These are phyloP conservation scores for Neurospora sp. DNA, from an alignment of 495 filamentous ascomycete genomes.

Conservation along the genomic window DNA sequence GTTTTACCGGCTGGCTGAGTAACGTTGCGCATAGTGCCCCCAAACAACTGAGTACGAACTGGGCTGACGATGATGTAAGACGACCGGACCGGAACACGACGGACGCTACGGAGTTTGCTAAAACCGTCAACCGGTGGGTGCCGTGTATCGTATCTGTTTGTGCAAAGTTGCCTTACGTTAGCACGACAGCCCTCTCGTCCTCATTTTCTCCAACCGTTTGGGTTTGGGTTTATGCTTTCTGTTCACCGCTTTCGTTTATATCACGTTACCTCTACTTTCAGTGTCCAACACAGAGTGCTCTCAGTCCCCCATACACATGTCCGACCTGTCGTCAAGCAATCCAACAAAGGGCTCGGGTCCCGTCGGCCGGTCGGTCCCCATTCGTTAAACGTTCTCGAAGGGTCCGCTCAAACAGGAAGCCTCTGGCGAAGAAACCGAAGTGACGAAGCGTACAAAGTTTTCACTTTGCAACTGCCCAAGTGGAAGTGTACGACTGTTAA, in stretches of 20 bases:
- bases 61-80: neutral
- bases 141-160: neutral
- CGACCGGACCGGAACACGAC: neutral
- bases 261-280: neutral
- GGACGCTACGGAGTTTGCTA: neutral
- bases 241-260: neutral
- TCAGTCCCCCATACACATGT: neutral
- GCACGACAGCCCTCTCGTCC: neutral
- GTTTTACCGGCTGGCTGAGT: neutral
- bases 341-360: neutral
- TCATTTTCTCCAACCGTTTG: neutral
- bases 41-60: neutral
- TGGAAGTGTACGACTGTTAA: too few relatives aligned
- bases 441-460: too few relatives aligned
- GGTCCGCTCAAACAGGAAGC: neutral
- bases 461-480: too few relatives aligned
- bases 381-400: neutral
- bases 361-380: neutral
- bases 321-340: neutral
- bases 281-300: neutral
- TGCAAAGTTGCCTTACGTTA: neutral
- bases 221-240: neutral
- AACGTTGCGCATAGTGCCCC: neutral
- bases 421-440: neutral
- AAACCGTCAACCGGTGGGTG: neutral